These are phyloP conservation scores for Lasiosphaeria miniovina DNA, from an alignment of 495 filamentous ascomycete species.

Conservation along the genomic window DNA sequence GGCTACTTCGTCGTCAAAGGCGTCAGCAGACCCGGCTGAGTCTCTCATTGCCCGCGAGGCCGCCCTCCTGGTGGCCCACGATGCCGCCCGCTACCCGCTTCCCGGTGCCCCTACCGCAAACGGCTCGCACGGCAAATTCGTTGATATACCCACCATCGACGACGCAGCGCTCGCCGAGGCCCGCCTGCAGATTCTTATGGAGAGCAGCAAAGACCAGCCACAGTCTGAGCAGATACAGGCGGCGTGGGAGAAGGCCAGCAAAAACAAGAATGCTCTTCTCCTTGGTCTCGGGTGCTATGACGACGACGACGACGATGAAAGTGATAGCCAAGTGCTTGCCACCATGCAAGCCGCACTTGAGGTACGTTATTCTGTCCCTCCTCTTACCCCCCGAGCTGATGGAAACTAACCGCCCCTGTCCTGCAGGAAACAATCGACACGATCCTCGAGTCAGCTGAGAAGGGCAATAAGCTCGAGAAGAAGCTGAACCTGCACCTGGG, in stretches of 20 bases:
- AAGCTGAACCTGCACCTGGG: conserved; percentile 85
- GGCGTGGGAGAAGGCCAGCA: conserved; percentile 65
- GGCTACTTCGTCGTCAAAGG: conserved; percentile 34
- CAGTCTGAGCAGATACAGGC: conserved; percentile 61
- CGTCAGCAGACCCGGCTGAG: conserved; percentile 37
- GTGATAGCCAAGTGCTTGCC: conserved; percentile 39
- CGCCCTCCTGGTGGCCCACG: conserved; percentile 74
- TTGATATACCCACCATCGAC: conserved; percentile 62
- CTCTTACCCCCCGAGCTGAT: background rate
- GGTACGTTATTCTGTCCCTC: conserved; percentile 42
- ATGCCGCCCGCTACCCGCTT: conserved; percentile 71
- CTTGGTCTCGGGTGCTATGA: conserved; percentile 77
- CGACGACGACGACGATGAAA: conserved; percentile 65
- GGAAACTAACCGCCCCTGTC: conserved; percentile 36
- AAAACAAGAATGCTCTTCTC: conserved; percentile 51
- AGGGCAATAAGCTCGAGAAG: conserved; percentile 85
- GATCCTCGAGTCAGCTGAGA: conserved; percentile 68
- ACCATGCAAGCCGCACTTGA: conserved; percentile 64
- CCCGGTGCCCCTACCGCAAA: conserved; percentile 48
- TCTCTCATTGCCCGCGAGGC: conserved; percentile 69
- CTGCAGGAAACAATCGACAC: conserved; percentile 64
- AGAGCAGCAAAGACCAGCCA: conserved; percentile 55
- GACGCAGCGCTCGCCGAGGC: conserved; percentile 72
- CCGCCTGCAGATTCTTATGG: conserved; percentile 69
- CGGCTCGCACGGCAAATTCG: conserved; percentile 43